Evolutionary conservation across 2,329 filamentous ascomycete species (phyloP).

Genomic region (Blastomyces silverae): DNA sequence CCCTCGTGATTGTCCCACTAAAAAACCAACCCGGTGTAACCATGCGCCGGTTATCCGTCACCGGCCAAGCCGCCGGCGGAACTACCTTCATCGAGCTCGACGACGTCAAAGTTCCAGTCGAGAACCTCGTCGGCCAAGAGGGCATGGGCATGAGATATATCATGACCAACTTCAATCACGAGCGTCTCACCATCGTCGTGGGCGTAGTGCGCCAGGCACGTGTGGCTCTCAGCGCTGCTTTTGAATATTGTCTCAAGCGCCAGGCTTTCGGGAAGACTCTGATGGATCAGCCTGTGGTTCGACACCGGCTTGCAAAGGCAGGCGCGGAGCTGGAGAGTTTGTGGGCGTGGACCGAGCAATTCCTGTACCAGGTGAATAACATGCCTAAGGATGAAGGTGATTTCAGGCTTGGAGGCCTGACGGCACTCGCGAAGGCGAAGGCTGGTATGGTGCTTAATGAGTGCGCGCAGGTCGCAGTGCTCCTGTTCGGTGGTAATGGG

Average conservation of each 20-base stretch:
- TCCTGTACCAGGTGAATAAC: conserved; percentile 60
- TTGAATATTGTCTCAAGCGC: conserved; percentile 58
- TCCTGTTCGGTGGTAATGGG: conserved; percentile 68
- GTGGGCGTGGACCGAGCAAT: conserved; percentile 66
- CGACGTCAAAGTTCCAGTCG: conserved; percentile 63
- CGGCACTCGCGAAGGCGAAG: conserved; percentile 65
- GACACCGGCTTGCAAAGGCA: conserved; percentile 64
- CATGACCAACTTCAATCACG: conserved; percentile 77
- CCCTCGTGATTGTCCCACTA: conserved; percentile 63
- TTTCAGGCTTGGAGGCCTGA: conserved; percentile 60
- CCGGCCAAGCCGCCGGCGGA: conserved; percentile 58
- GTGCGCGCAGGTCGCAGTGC: conserved; percentile 60
- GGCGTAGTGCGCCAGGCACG: conserved; percentile 56
- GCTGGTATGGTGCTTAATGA: conserved; percentile 64
- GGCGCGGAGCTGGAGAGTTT: conserved; percentile 62
- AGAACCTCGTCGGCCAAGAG: conserved; percentile 63
- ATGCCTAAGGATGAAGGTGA: conserved; percentile 46
- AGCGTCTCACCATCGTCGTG: conserved; percentile 61
- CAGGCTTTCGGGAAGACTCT: conserved; percentile 63
- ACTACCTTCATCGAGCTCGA: conserved; percentile 72
- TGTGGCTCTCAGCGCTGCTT: conserved; percentile 54
- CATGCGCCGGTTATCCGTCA: conserved; percentile 61
- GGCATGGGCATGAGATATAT: conserved; percentile 66
- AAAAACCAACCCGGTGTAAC: conserved; percentile 59
- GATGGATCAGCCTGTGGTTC: conserved; percentile 67